A percentile compares a stretch with the other conserved stretches of the same genome.
phyloP scores from a whole-genome alignment of 805 yeast species.

The Pichia phayaonensis region DNA sequence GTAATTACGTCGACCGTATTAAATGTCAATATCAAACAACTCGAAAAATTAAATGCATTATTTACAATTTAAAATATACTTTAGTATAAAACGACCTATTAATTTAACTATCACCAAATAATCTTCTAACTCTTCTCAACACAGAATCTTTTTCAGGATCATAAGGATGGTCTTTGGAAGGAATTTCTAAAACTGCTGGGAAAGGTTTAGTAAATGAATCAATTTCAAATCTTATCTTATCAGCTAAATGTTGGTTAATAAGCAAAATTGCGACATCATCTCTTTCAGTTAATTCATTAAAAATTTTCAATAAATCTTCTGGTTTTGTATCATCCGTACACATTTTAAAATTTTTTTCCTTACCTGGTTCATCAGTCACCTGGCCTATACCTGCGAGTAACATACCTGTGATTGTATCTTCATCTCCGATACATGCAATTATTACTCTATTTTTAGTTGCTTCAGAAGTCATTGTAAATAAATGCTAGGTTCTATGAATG shows the following conservation, averaged over 20 bases:
- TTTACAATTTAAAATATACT: neutral
- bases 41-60: neutral
- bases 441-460: constrained; percentile 55
- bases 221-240: constrained; percentile 71
- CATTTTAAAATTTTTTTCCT: constrained; percentile 69
- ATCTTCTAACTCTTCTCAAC: constrained; percentile 85
- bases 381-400: constrained; percentile 94
- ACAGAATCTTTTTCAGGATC: constrained; percentile 98
- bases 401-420: constrained; percentile 94
- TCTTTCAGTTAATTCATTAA: constrained; percentile 69
- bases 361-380: constrained; percentile 52
- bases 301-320: constrained; percentile 68
- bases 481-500: neutral
- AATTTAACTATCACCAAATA: constrained; percentile 68
- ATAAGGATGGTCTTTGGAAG: constrained; percentile 97
- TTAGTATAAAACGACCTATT: neutral
- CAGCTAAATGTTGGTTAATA: constrained; percentile 94
- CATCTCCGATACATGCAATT: constrained; percentile 94
- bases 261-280: constrained; percentile 88
- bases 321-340: constrained; percentile 73
- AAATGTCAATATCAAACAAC: neutral
- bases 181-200: constrained; percentile 94
- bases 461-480: constrained; percentile 4
- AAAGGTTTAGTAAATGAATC: constrained; percentile 85
- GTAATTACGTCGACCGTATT: neutral